These are phyloP conservation scores for Apiospora arundinis DNA, from an alignment of 2,329 filamentous ascomycete genomes.

Conservation along the genomic window DNA sequence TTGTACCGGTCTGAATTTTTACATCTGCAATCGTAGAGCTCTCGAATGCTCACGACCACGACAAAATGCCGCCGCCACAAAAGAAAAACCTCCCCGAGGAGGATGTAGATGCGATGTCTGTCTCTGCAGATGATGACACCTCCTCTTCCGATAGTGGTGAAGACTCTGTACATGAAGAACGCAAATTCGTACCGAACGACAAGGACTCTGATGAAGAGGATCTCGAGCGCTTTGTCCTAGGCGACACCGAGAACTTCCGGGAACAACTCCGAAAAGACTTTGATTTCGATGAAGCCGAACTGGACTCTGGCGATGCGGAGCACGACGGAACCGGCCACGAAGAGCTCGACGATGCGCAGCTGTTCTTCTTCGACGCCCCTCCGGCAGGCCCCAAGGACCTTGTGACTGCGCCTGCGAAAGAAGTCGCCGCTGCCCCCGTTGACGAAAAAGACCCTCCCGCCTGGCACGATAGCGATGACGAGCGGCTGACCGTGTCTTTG, in stretches of 20 bases:
- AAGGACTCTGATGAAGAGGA: conserved; percentile 87
- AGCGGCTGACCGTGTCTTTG: conserved; percentile 83
- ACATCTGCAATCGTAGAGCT: background rate
- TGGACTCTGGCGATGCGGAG: conserved; percentile 44
- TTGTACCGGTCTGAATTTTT: conserved; percentile 8
- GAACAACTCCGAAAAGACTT: conserved; percentile 70
- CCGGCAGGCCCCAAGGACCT: conserved; percentile 43
- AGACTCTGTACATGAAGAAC: background rate
- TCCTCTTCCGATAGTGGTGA: conserved; percentile 9
- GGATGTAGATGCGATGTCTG: conserved; percentile 14
- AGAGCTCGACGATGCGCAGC: conserved; percentile 76
- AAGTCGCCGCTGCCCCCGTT: conserved; percentile 30
- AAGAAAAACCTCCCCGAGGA: conserved; percentile 9
- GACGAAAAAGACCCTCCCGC: conserved; percentile 57
- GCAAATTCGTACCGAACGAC: conserved; percentile 44
- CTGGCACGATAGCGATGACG: conserved; percentile 97
- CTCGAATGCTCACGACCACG: background rate
- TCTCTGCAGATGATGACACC: background rate
- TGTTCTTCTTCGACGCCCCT: conserved; percentile 82
- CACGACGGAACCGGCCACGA: conserved; percentile 60
- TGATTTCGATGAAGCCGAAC: conserved; percentile 36
- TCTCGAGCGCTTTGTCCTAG: conserved; percentile 87
- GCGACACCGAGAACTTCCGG: conserved; percentile 83
- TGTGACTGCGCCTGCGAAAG: conserved; percentile 29
- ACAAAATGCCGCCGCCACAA: conserved; percentile 20